Conservation (phyloP, 371 early-diverging fungal genomes). For the Dinochytrium kinnereticum region DNA sequence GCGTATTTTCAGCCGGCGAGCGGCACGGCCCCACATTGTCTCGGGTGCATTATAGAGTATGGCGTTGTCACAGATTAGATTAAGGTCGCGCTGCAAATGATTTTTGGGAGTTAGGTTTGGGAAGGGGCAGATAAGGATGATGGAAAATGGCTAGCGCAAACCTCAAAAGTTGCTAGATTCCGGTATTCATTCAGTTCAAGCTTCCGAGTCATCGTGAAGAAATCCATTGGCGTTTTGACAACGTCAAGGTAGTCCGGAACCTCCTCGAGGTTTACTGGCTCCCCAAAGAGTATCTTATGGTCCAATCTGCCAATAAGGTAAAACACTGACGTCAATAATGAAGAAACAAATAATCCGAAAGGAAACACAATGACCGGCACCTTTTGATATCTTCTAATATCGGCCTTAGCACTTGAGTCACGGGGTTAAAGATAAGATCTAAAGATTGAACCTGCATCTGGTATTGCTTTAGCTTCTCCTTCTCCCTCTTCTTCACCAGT, state of each 20-base stretch:
- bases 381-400: slow-evolving; percentile 69
- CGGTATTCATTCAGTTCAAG: slow-evolving; percentile 64
- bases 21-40: slow-evolving; percentile 74
- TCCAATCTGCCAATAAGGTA: slow-evolving; percentile 47
- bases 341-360: slow-evolving; percentile 35
- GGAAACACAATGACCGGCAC: slow-evolving; percentile 63
- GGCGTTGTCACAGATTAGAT: slow-evolving; percentile 76
- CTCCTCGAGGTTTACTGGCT: slow-evolving; percentile 76
- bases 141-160: slow-evolving; percentile 48
- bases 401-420: slow-evolving; percentile 67
- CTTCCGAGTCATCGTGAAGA: slow-evolving; percentile 66
- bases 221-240: slow-evolving; percentile 78
- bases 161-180: slow-evolving; percentile 64
- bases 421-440: slow-evolving; percentile 73
- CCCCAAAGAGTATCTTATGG: slow-evolving; percentile 52
- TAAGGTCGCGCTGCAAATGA: slow-evolving; percentile 71
- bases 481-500: slow-evolving; percentile 86
- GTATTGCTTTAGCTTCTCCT: slow-evolving; percentile 72
- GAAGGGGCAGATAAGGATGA: not conserved
- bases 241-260: slow-evolving; percentile 84
- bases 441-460: slow-evolving; percentile 70
- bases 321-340: not conserved
- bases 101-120: not conserved
- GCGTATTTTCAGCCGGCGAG: slow-evolving; percentile 41
- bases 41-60: slow-evolving; percentile 76